Conservation (phyloP, 257 asterid genomes). For the Capsicum pubescens region DNA sequence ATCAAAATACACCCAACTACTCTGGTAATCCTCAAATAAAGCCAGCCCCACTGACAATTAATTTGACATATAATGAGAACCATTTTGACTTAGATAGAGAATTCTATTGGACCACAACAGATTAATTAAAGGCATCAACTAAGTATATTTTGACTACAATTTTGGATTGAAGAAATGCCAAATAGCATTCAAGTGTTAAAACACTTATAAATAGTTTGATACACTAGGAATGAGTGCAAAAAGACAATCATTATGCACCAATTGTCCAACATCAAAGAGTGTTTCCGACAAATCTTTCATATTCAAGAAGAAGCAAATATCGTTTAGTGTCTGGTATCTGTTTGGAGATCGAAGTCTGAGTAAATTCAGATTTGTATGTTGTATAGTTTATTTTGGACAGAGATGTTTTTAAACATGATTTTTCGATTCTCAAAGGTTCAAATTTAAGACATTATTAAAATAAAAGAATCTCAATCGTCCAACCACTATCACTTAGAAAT, state of each 20-base stretch:
- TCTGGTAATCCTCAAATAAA: background rate
- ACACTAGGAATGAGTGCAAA: slow-evolving; percentile 8
- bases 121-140: background rate
- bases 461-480: too few species aligned
- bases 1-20: background rate
- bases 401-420: too few species aligned
- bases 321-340: background rate
- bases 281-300: background rate
- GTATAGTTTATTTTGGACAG: too few species aligned
- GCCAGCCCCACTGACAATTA: background rate
- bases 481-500: too few species aligned
- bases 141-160: background rate
- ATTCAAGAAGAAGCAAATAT: background rate
- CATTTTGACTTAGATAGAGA: slow-evolving; percentile 15
- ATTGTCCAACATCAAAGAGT: background rate
- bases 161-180: background rate
- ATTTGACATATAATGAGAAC: background rate
- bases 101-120: background rate
- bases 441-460: too few species aligned
- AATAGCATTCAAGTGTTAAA: background rate
- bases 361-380: too few species aligned
- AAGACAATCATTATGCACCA: background rate
- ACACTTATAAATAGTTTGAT: background rate
- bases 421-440: too few species aligned
- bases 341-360: too few species aligned